phyloP scores from a whole-genome alignment of 495 filamentous ascomycete species.

The Penicillium chermesinum region DNA sequence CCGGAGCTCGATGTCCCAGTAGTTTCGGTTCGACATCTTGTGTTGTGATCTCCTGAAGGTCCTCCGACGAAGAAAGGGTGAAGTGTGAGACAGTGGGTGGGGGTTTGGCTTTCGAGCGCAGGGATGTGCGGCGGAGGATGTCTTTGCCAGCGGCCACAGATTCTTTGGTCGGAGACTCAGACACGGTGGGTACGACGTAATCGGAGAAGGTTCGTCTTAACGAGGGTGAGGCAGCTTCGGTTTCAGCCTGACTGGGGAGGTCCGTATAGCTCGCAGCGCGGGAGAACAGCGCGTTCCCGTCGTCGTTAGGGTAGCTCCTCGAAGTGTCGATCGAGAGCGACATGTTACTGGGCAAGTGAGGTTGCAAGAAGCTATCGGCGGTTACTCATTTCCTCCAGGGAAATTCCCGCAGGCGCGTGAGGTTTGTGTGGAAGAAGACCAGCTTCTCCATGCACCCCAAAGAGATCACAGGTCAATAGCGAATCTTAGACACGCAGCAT shows the following conservation, averaged over 20 bases:
- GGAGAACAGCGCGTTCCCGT: conserved; percentile 22
- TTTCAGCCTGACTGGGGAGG: conserved; percentile 24
- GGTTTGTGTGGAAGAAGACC: conserved; percentile 33
- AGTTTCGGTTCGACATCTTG: conserved; percentile 15
- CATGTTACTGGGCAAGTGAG: conserved; percentile 26
- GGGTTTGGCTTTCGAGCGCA: conserved; percentile 35
- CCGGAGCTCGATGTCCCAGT: conserved; percentile 33
- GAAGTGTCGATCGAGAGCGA: conserved; percentile 24
- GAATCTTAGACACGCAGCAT: conserved; percentile 23
- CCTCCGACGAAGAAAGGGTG: conserved; percentile 32
- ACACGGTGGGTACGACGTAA: conserved; percentile 28
- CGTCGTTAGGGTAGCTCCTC: conserved; percentile 21
- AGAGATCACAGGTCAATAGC: conserved; percentile 6
- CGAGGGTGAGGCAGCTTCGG: conserved; percentile 22
- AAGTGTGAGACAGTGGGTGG: conserved; percentile 35
- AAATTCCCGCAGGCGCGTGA: conserved; percentile 18
- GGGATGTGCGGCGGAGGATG: conserved; percentile 41
- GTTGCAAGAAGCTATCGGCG: conserved; percentile 10
- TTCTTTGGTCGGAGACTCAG: conserved; percentile 40
- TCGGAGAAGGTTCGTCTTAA: conserved; percentile 45
- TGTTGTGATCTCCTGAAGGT: conserved; percentile 27
- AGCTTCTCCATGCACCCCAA: conserved; percentile 40
- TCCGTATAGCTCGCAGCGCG: conserved; percentile 44
- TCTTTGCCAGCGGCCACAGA: conserved; percentile 43
- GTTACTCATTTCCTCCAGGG: conserved; percentile 29